These are phyloP conservation scores for Alectoria sarmentosa DNA, from an alignment of 495 filamentous ascomycete species.

Conservation along the genomic window DNA sequence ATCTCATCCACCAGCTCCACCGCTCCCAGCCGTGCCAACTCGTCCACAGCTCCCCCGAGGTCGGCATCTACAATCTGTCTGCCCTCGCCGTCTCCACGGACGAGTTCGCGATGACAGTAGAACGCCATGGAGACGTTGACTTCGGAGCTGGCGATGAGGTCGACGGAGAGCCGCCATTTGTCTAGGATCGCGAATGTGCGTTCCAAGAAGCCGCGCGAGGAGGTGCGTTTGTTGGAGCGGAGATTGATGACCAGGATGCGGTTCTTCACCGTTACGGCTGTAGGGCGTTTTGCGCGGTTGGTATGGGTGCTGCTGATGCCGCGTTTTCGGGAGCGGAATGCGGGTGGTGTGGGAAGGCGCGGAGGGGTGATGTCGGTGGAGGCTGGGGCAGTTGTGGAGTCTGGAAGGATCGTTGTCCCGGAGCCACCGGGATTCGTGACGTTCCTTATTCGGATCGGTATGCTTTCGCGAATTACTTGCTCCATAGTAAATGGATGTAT, in stretches of 20 bases:
- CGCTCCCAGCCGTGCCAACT: slow-evolving; percentile 67
- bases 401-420: slow-evolving; percentile 74
- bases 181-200: slow-evolving; percentile 82
- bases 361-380: neutral
- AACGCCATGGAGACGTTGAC: slow-evolving; percentile 94
- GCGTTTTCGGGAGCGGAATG: neutral
- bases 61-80: slow-evolving; percentile 57
- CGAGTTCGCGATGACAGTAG: slow-evolving; percentile 52
- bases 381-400: slow-evolving; percentile 8
- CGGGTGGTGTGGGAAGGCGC: neutral
- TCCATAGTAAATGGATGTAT: slow-evolving; percentile 99
- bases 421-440: slow-evolving; percentile 85
- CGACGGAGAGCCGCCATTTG: slow-evolving; percentile 70
- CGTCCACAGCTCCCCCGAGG: slow-evolving; percentile 57
- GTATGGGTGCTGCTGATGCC: slow-evolving; percentile 22
- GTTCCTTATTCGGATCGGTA: slow-evolving; percentile 94
- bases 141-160: slow-evolving; percentile 88
- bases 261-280: slow-evolving; percentile 93
- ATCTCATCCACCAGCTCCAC: slow-evolving; percentile 68
- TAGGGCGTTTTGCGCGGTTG: slow-evolving; percentile 60
- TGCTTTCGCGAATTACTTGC: slow-evolving; percentile 85
- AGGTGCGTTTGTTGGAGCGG: slow-evolving; percentile 81
- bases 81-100: slow-evolving; percentile 50
- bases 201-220: slow-evolving; percentile 85
- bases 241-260: slow-evolving; percentile 91